Conservation (phyloP, 2,329 filamentous ascomycete species). For the Penicillium brasilianum region DNA sequence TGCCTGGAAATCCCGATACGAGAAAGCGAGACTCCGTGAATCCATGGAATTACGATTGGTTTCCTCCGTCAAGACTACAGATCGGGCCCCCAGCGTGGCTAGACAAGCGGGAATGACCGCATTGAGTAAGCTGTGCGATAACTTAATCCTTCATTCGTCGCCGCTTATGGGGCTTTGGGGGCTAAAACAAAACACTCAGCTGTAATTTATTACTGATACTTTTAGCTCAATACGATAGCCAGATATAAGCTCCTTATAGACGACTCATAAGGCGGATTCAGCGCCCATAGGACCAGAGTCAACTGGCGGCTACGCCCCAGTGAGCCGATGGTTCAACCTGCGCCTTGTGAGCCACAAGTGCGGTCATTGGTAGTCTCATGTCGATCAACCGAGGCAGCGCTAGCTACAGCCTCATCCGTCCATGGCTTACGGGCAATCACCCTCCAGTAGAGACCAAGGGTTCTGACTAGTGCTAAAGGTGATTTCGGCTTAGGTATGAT, state of each 20-base stretch:
- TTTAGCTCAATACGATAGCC: not conserved
- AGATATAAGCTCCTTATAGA: not conserved
- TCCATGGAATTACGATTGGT: not conserved
- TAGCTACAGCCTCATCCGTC: not conserved
- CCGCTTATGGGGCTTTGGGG: not conserved
- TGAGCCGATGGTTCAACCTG: not conserved
- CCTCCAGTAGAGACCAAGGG: not conserved
- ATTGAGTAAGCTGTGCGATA: constrained; percentile 10
- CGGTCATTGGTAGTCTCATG: constrained; percentile 6
- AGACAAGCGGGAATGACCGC: constrained; percentile 4
- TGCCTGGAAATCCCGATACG: not conserved
- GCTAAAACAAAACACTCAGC: not conserved
- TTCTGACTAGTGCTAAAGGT: not conserved
- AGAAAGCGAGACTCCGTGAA: constrained; percentile 3
- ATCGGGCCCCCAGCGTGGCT: not conserved
- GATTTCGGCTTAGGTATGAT: not conserved
- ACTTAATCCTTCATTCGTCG: not conserved
- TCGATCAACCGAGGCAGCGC: constrained; percentile 11
- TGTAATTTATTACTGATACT: not conserved
- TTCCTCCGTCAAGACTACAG: not conserved
- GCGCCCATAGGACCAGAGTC: not conserved
- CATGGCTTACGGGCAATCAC: not conserved
- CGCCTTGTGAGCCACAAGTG: constrained; percentile 7
- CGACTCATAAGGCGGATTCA: not conserved
- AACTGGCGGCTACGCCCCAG: not conserved